A percentile compares a stretch with the other conserved stretches of the same genome.
Conservation (phyloP, 768 basidiomycete species). For the Megacollybia marginata region DNA sequence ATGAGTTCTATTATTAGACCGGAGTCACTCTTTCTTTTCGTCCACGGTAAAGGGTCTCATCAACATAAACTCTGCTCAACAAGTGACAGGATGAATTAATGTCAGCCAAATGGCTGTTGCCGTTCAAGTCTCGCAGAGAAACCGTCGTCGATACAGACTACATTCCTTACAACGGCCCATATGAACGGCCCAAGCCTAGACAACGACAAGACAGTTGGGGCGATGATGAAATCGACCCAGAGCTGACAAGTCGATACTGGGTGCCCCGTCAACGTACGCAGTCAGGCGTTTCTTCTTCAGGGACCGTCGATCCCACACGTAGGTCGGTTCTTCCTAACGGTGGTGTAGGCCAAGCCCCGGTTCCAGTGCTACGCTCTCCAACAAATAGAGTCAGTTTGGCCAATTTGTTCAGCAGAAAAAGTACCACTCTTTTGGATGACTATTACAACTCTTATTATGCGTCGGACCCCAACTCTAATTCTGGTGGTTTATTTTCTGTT, state of each 20-base stretch:
- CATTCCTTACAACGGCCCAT: constrained; percentile 59
- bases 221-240: constrained; percentile 24
- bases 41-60: no score
- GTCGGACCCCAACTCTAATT: constrained; percentile 12
- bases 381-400: constrained; percentile 42
- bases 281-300: constrained; percentile 37
- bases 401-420: constrained; percentile 37
- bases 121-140: no score
- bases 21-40: no score
- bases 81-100: no score
- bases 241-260: constrained; percentile 5
- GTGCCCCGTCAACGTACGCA: constrained; percentile 25
- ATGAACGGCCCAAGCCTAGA: constrained; percentile 34
- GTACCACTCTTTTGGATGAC: constrained; percentile 24
- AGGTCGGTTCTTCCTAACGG: constrained; percentile 19
- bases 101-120: no score
- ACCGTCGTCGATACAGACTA: constrained; percentile 17
- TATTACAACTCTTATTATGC: constrained; percentile 48
- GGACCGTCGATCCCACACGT: constrained; percentile 25
- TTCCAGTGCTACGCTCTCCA: constrained; percentile 20
- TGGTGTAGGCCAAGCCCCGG: constrained; percentile 63
- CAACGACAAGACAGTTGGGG: constrained; percentile 35
- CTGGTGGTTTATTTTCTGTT: neutral
- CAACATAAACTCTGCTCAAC: no score
- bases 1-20: neutral